These are phyloP conservation scores for Ogataea naganishii DNA, from an alignment of 805 yeast genomes.

Conservation along the genomic window DNA sequence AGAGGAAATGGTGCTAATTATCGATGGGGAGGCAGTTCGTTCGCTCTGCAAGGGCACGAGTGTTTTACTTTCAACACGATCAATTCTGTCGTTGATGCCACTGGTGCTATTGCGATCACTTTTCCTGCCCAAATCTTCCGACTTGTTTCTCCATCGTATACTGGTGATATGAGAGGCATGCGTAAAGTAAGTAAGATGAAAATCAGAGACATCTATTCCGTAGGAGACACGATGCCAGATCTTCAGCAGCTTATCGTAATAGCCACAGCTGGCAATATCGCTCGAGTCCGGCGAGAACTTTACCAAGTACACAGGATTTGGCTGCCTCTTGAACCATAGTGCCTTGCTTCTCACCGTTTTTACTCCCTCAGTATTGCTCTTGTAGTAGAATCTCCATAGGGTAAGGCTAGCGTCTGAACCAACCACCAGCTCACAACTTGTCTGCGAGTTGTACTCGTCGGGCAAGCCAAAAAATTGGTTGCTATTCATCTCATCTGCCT, in stretches of 20 bases:
- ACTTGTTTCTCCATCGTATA: constrained; percentile 63
- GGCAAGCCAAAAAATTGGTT: constrained; percentile 22
- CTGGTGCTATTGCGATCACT: no score
- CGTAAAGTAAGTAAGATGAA: constrained; percentile 61
- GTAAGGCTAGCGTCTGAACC: constrained; percentile 46
- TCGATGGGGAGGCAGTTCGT: constrained; percentile 3
- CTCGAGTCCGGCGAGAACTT: constrained; percentile 60
- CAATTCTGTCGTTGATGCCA: constrained; percentile 5
- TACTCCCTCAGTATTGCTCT: constrained; percentile 8
- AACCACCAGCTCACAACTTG: constrained; percentile 44
- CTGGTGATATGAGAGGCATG: constrained; percentile 52
- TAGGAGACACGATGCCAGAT: constrained; percentile 72
- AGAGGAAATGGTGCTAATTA: constrained; percentile 18
- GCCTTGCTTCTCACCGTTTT: constrained; percentile 11
- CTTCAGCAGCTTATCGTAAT: constrained; percentile 59
- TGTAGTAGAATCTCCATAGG: constrained; percentile 40
- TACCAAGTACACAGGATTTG: constrained; percentile 50
- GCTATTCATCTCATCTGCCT: constrained; percentile 17
- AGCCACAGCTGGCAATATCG: constrained; percentile 55
- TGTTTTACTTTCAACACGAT: background rate
- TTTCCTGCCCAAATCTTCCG: no score
- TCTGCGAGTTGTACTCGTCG: constrained; percentile 25
- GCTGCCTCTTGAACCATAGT: constrained; percentile 45
- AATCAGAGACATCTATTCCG: constrained; percentile 52
- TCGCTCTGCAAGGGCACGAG: background rate